Conservation (phyloP, 75 land plant genomes). For the Sequoiadendron giganteum region DNA sequence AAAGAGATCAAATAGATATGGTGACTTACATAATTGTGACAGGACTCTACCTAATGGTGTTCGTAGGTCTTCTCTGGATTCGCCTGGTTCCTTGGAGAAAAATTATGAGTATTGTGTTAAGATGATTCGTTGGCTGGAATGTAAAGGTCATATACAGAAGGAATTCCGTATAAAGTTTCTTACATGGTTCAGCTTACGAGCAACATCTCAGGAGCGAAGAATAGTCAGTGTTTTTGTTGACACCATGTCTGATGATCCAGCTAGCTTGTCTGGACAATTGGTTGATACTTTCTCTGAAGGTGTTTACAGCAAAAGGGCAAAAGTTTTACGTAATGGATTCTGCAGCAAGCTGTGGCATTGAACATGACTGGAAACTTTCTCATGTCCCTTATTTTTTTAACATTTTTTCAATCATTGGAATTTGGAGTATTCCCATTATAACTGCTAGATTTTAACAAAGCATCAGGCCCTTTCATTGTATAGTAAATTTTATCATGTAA, state of each 20-base stretch:
- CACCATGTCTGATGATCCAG: slow-evolving; percentile 71
- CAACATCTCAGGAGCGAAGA: slow-evolving; percentile 57
- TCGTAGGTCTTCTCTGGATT: slow-evolving; percentile 5
- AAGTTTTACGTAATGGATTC: slow-evolving; percentile 41
- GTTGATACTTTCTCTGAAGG: slow-evolving; percentile 70
- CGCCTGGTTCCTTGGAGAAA: slow-evolving; percentile 21
- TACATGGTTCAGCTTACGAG: slow-evolving; percentile 84
- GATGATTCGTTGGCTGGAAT: slow-evolving; percentile 81
- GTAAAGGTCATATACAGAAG: slow-evolving; percentile 62
- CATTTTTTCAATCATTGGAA: background rate
- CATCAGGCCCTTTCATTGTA: slow-evolving; percentile 8
- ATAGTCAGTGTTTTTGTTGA: slow-evolving; percentile 74
- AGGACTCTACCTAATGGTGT: slow-evolving; percentile 1
- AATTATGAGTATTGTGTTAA: slow-evolving; percentile 73
- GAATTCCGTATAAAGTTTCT: slow-evolving; percentile 75
- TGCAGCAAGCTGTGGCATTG: slow-evolving; percentile 77
- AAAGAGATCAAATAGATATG: background rate
- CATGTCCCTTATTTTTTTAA: background rate
- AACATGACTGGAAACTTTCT: slow-evolving; percentile 1
- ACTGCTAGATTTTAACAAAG: slow-evolving; percentile 2
- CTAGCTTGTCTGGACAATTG: slow-evolving; percentile 73
- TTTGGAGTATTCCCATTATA: background rate
- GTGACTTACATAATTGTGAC: slow-evolving; percentile 7
- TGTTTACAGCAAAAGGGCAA: slow-evolving; percentile 42
- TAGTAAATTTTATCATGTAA: slow-evolving; percentile 2